Base-by-base conservation (phyloP, 1,284 basidiomycete species). In the Boletus semigastroideus region DNA sequence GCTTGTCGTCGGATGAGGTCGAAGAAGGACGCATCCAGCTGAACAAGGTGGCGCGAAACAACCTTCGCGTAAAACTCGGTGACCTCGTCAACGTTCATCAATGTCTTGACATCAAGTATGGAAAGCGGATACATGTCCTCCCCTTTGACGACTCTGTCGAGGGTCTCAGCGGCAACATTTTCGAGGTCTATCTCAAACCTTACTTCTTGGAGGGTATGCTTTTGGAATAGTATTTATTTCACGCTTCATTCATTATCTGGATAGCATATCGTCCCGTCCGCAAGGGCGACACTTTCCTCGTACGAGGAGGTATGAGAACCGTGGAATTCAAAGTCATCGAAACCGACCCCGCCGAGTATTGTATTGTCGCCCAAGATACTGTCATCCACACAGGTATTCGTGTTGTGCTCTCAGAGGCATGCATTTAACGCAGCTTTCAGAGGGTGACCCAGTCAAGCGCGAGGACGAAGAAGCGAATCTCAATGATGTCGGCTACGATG, bases 291-390 rank as follows among this genome's bases (percentile, higher is more conserved):
- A 98, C 96, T 12, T 99, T 99, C 87, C 89, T 98, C 51, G 95
- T 98, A 56, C 91, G 96, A 59, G 97, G 96, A 64, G 96, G 94
- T 54, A 95, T 95, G 90, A 80, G 94, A 60, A 94, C 94, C 46
- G 97, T 99, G 41, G 97, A 99, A 74, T 99, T 99, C 83, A 99
- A 99, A 75, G 94, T 97, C 52, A 87, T 96, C 61, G 93, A 96
- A 72, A 94, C 91, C 34, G 94, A 97, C 70, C 94, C 94, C 0
- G 83, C 94, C 36, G 94, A 98, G 67, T 97, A 90, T 74, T 97
- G 94, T 75, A 98, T 98, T 59, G 94, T 98, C 28, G 94, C 94
- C 0, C 94, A 96, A 72, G 94, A 97, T 65, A 98, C 94, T 0
- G 94, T 97, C 46, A 95, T 97, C 59, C 94, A 96, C 74, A 94